These are phyloP conservation scores for Dictyostelium intermedium DNA, from an alignment of 78 protist species.

Conservation along the genomic window DNA sequence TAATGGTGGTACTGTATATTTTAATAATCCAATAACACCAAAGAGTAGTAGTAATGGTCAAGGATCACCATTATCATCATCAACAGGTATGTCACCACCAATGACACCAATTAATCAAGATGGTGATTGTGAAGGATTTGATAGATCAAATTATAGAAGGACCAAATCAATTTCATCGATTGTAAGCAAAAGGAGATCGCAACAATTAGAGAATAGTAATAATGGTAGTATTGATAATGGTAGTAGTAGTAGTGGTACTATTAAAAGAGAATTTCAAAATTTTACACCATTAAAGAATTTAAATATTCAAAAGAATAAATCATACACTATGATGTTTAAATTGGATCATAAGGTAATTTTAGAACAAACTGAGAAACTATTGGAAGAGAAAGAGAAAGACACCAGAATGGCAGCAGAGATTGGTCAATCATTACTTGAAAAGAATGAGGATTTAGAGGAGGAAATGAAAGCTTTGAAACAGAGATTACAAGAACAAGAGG, in stretches of 20 bases:
- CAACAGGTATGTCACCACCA: slow-evolving; percentile 25
- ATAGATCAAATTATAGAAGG: slow-evolving; percentile 18
- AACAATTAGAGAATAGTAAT: not conserved
- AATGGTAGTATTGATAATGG: not conserved
- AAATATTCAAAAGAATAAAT: slow-evolving; percentile 26
- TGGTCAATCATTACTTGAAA: slow-evolving; percentile 54
- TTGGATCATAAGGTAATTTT: slow-evolving; percentile 29
- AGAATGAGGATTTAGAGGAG: slow-evolving; percentile 44
- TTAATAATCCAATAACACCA: not conserved
- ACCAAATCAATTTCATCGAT: slow-evolving; percentile 49
- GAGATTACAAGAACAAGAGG: slow-evolving; percentile 12
- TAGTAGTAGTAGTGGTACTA: not conserved
- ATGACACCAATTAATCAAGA: not conserved
- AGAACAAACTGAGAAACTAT: slow-evolving; percentile 59
- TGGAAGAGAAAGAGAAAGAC: slow-evolving; percentile 61
- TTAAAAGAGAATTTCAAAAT: not conserved
- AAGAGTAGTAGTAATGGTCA: not conserved
- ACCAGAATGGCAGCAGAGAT: slow-evolving; percentile 71
- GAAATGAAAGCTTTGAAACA: slow-evolving; percentile 10
- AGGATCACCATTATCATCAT: slow-evolving; percentile 12
- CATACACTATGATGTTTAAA: slow-evolving; percentile 52
- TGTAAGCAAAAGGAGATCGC: not conserved
- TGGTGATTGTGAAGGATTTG: not conserved
- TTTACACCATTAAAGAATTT: slow-evolving; percentile 23
- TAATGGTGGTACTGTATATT: slow-evolving; percentile 29